phyloP scores from a whole-genome alignment of 2,329 filamentous ascomycete genomes.

The Aspergillaceae sp. region DNA sequence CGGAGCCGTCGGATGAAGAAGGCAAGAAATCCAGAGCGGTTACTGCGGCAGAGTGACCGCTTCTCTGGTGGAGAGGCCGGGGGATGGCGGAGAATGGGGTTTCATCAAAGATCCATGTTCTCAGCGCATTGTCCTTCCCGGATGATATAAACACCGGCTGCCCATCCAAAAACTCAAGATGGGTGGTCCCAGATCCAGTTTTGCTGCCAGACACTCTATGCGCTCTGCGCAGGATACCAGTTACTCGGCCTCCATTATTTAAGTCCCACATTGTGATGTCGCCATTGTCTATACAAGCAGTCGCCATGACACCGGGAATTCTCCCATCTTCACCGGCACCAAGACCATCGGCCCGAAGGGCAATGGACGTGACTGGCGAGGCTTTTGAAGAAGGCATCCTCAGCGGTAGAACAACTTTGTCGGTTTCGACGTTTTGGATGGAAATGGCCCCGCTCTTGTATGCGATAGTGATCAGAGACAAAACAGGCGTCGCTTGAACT shows the following conservation, averaged over 20 bases:
- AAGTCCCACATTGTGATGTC: slow-evolving; percentile 96
- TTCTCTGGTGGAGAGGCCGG: slow-evolving; percentile 72
- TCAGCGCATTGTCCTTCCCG: slow-evolving; percentile 85
- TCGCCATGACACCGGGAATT: slow-evolving; percentile 87
- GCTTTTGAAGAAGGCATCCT: slow-evolving; percentile 57
- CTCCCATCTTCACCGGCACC: slow-evolving; percentile 83
- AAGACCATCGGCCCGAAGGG: slow-evolving; percentile 80
- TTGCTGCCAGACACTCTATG: slow-evolving; percentile 57
- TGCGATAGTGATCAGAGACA: slow-evolving; percentile 80
- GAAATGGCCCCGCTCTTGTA: slow-evolving; percentile 71
- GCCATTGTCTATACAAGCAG: slow-evolving; percentile 66
- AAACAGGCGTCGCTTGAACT: slow-evolving; percentile 70
- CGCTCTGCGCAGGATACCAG: slow-evolving; percentile 76
- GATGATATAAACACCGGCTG: slow-evolving; percentile 87
- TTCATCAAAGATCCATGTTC: slow-evolving; percentile 94
- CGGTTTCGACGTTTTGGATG: slow-evolving; percentile 72
- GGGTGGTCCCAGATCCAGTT: slow-evolving; percentile 66
- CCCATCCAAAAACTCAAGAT: slow-evolving; percentile 77
- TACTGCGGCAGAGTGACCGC: slow-evolving; percentile 80
- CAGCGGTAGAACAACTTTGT: slow-evolving; percentile 62
- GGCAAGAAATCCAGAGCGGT: slow-evolving; percentile 78
- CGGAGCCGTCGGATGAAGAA: slow-evolving; percentile 78
- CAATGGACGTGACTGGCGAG: slow-evolving; percentile 64
- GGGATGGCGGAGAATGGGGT: slow-evolving; percentile 81
- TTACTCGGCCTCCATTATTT: slow-evolving; percentile 76